These are phyloP conservation scores for Neurospora sp. DNA, from an alignment of 495 filamentous ascomycete species.

Conservation along the genomic window DNA sequence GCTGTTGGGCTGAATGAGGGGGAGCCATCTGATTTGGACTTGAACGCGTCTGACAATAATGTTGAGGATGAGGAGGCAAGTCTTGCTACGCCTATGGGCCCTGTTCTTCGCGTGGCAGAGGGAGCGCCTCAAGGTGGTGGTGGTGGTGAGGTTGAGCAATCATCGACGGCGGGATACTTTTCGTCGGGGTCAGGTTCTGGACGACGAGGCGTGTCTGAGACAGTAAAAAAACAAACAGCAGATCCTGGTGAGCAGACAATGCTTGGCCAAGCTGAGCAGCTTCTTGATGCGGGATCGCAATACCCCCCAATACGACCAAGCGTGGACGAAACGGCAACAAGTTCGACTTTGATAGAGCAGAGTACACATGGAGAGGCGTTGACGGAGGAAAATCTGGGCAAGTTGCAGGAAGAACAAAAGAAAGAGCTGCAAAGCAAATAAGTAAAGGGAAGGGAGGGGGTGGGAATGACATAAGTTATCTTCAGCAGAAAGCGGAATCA, in stretches of 20 bases:
- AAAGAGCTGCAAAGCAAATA: background rate
- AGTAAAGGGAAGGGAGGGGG: background rate
- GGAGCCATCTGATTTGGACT: background rate
- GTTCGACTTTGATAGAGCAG: background rate
- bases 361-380: slow-evolving; percentile 16
- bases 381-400: slow-evolving; percentile 28
- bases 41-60: background rate
- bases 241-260: background rate
- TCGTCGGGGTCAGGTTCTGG: background rate
- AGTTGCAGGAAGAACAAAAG: slow-evolving; percentile 15
- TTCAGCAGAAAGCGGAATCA: background rate
- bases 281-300: background rate
- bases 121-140: background rate
- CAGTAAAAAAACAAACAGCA: background rate
- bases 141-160: background rate
- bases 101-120: background rate
- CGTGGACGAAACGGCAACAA: background rate
- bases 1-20: slow-evolving; percentile 9
- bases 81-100: background rate
- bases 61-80: background rate
- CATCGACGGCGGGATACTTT: background rate
- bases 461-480: background rate
- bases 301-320: background rate
- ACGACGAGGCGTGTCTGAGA: background rate
- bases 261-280: background rate